phyloP scores from a whole-genome alignment of 495 filamentous ascomycete genomes.

The Cladorrhinum samala region DNA sequence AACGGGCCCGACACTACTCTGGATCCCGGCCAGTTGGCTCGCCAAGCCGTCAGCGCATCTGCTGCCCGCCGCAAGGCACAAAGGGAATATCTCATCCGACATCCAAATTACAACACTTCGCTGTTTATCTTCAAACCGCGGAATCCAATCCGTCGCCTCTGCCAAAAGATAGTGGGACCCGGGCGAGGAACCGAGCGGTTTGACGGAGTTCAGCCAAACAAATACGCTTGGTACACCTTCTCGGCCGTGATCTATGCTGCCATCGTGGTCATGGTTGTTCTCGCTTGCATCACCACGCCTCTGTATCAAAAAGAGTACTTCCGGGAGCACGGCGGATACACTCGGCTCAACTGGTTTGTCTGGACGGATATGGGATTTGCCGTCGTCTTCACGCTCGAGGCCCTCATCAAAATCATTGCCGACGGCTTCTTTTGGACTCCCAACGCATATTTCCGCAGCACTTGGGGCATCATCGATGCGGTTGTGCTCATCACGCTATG shows the following conservation, averaged over 20 bases:
- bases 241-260: conserved; percentile 89
- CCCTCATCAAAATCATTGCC: conserved; percentile 86
- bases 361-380: conserved; percentile 90
- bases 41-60: conserved; percentile 77
- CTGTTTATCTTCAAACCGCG: conserved; percentile 77
- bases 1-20: conserved; percentile 66
- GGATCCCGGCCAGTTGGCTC: conserved; percentile 80
- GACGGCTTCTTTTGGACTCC: conserved; percentile 97
- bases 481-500: conserved; percentile 90
- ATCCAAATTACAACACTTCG: conserved; percentile 89
- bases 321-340: conserved; percentile 39
- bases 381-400: conserved; percentile 78
- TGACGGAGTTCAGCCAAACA: conserved; percentile 81
- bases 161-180: conserved; percentile 87
- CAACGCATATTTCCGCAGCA: conserved; percentile 93
- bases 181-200: conserved; percentile 79
- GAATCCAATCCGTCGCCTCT: conserved; percentile 71
- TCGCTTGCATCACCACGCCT: conserved; percentile 92
- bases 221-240: conserved; percentile 83
- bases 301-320: conserved; percentile 88
- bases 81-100: conserved; percentile 76
- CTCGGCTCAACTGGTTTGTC: conserved; percentile 76
- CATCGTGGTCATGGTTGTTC: conserved; percentile 93
- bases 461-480: conserved; percentile 96
- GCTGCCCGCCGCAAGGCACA: conserved; percentile 80